These are phyloP conservation scores for Conticribra weissflogii DNA, from an alignment of 108 stramenopile genomes.

Conservation along the genomic window DNA sequence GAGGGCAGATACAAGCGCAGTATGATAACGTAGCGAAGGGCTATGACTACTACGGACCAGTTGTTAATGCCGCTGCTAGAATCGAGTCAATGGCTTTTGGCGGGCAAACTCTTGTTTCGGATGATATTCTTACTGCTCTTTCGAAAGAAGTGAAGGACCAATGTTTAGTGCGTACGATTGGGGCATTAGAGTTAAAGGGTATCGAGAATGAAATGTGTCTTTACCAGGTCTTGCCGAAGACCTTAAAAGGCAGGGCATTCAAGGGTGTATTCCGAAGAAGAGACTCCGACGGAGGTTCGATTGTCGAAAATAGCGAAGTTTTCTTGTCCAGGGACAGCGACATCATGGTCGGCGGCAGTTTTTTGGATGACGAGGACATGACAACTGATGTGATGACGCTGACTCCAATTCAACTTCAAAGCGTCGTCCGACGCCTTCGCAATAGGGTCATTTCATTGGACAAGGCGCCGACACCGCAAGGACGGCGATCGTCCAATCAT, in stretches of 20 bases:
- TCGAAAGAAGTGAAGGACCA: background rate
- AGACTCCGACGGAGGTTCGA: background rate
- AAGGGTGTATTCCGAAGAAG: conserved; percentile 18
- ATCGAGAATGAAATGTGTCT: conserved; percentile 8
- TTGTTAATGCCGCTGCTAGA: conserved; percentile 26
- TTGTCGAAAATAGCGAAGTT: background rate
- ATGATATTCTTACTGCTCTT: background rate
- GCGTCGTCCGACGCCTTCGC: conserved; percentile 8
- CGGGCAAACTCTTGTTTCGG: conserved; percentile 27
- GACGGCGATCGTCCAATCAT: no score
- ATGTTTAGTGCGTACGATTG: background rate
- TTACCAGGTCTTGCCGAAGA: conserved; percentile 6
- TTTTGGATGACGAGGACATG: background rate
- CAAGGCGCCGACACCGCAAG: background rate
- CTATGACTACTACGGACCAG: conserved; percentile 35
- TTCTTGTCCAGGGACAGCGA: background rate
- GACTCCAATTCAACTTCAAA: conserved; percentile 31
- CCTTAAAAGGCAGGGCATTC: conserved; percentile 15
- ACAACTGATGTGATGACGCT: conserved; percentile 14
- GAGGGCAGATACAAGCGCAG: conserved; percentile 15
- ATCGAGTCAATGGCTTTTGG: conserved; percentile 24
- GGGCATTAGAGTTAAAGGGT: conserved; percentile 7
- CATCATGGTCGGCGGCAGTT: background rate
- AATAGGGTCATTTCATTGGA: background rate
- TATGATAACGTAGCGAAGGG: conserved; percentile 29